phyloP scores from a whole-genome alignment of 371 early-diverging fungal genomes.

The Dichotomocladium elegans region DNA sequence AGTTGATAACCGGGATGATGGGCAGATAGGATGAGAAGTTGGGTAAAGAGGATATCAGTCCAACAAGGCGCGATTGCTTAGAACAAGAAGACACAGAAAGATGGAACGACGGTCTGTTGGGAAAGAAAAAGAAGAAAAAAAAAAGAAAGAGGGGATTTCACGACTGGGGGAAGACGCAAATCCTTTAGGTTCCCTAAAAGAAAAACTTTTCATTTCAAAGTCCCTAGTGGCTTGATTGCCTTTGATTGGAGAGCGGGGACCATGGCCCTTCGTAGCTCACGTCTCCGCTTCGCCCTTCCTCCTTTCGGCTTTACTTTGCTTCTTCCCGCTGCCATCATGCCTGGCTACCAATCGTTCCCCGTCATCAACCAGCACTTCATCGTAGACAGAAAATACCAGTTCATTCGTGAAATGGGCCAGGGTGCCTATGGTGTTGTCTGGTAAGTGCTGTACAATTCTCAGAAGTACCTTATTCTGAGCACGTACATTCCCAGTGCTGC shows the following conservation, averaged over 20 bases:
- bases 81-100: neutral
- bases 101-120: neutral
- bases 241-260: neutral
- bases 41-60: neutral
- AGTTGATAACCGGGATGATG: slow-evolving; percentile 16
- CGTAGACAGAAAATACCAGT: slow-evolving; percentile 72
- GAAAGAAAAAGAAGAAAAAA: neutral
- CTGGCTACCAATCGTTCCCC: slow-evolving; percentile 57
- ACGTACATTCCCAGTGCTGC: slow-evolving; percentile 58
- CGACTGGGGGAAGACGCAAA: neutral
- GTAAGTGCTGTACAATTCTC: slow-evolving; percentile 5
- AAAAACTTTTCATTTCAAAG: slow-evolving; percentile 1
- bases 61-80: too few species aligned
- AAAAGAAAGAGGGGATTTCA: neutral
- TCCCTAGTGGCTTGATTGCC: slow-evolving; percentile 1
- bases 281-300: slow-evolving; percentile 5
- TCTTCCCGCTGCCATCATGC: slow-evolving; percentile 18
- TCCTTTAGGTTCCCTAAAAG: too few species aligned
- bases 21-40: slow-evolving; percentile 10
- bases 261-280: too few species aligned
- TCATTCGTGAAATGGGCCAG: slow-evolving; percentile 86
- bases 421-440: slow-evolving; percentile 77
- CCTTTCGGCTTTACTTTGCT: neutral
- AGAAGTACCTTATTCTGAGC: neutral
- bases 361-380: slow-evolving; percentile 70